phyloP scores from a whole-genome alignment of 1,284 basidiomycete species.

The Irpex sp. region DNA sequence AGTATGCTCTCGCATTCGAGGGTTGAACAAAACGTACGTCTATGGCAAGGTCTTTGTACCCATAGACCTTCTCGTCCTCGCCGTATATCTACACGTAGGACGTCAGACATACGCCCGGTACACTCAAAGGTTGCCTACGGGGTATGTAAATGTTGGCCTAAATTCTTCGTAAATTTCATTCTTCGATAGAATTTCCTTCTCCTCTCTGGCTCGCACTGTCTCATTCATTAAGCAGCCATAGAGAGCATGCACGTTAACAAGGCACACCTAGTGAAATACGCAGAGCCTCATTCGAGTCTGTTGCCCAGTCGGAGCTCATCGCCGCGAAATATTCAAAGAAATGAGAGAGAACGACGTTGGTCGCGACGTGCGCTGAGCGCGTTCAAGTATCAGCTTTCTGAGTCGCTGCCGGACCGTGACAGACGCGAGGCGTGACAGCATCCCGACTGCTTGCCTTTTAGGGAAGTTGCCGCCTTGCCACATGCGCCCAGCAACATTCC shows the following conservation, averaged over 20 bases:
- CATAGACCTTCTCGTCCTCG: constrained; percentile 95
- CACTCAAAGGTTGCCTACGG: constrained; percentile 38
- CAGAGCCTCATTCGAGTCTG: constrained; percentile 79
- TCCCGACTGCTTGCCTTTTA: no score
- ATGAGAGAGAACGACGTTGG: no score
- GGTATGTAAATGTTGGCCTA: constrained; percentile 85
- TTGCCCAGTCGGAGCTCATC: constrained; percentile 50
- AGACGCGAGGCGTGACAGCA: no score
- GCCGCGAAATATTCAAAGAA: neutral
- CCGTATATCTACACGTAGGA: constrained; percentile 73
- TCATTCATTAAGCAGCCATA: constrained; percentile 6
- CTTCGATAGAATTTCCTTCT: constrained; percentile 58
- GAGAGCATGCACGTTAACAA: neutral
- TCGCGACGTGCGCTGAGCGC: no score
- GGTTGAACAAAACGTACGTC: constrained; percentile 46
- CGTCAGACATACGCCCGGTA: constrained; percentile 3
- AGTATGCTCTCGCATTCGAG: neutral
- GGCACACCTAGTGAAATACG: constrained; percentile 63
- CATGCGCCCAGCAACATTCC: no score
- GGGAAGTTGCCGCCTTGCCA: no score
- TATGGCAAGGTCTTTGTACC: constrained; percentile 81
- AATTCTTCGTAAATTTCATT: constrained; percentile 64
- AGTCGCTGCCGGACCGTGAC: no score
- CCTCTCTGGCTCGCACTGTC: constrained; percentile 60
- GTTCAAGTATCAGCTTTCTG: no score